Evolutionary conservation across 83 land plant genomes (phyloP), one percentile per base, ranked within the genome.

Genomic region (Picea abies): DNA sequence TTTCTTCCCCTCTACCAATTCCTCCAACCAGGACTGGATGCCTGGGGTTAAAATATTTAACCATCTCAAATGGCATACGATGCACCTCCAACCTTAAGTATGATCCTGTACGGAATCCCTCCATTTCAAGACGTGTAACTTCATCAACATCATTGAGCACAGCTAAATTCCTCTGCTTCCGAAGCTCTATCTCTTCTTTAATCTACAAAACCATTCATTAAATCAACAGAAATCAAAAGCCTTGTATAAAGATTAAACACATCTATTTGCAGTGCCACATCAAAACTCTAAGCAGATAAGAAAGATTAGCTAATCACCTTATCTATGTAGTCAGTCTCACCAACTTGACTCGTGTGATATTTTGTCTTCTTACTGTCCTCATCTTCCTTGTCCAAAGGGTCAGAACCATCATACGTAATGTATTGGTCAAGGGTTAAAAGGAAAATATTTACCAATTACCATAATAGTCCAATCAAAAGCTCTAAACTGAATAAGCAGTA

Each of bases 11-110:
- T 72, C 87, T 88, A 78, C 94, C 92, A 72, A 98, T 62, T 66
- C 99, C 99, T 44, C 99, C 99, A 85, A 98, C 96, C 68, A 98
- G 87, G 75, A 96, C 79, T 17, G 99, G 99, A 81, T 94, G 94
- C 81, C 86, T 83, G 5, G 99, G 99, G 83, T 98, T 96, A 87
- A 98, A 98, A 87, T 93, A 81, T 70, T 98, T 95, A 65, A 96
- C 99, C 99, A 98, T 93, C 84, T 98, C 99, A 85, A 73, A 94
- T 1, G 99, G 99, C 83, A 98, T 91, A 86, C 84, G 90, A 90
- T 90, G 96, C 29, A 96, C 64, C 84, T 94, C 99, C 82, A 98
- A 76, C 64, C 99, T 89, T 81, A 98, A 60, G 76, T 98, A 98
- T 17, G 90, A 88, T 19, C 99, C 99, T 5, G 92, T 91, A 79